Percentiles rank a stretch among this genome's conserved stretches.
These are phyloP conservation scores for Fusarium neocosmosporiellum DNA, from an alignment of 2,329 filamentous ascomycete species.

Conservation along the genomic window DNA sequence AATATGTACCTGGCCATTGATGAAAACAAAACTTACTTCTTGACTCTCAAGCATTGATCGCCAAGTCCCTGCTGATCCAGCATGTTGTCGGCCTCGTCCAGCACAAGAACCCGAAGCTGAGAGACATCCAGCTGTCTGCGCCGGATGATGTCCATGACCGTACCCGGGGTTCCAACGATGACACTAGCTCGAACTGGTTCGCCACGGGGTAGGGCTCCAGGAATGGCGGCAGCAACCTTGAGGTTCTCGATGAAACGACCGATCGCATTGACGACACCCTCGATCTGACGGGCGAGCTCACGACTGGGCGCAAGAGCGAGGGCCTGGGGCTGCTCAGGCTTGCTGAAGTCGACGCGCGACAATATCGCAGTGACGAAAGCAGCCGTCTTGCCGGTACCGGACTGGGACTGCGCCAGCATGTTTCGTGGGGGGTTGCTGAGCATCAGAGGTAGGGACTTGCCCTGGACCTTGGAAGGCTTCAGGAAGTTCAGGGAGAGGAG, in stretches of 20 bases:
- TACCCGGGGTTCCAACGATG: slow-evolving; percentile 93
- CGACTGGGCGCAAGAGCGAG: slow-evolving; percentile 91
- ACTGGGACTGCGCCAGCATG: slow-evolving; percentile 99
- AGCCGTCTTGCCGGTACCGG: slow-evolving; percentile 96
- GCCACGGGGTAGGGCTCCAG: slow-evolving; percentile 77
- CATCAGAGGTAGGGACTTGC: slow-evolving; percentile 90
- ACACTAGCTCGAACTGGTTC: slow-evolving; percentile 79
- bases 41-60: slow-evolving; percentile 93
- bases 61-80: slow-evolving; percentile 94
- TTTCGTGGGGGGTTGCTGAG: slow-evolving; percentile 88
- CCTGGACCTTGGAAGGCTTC: slow-evolving; percentile 98
- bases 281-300: slow-evolving; percentile 94
- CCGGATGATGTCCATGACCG: slow-evolving; percentile 87
- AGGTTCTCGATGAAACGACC: slow-evolving; percentile 85
- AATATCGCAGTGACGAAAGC: slow-evolving; percentile 95
- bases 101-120: slow-evolving; percentile 82
- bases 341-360: slow-evolving; percentile 81
- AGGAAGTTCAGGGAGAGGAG: slow-evolving; percentile 86
- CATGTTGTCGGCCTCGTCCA: slow-evolving; percentile 99
- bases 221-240: slow-evolving; percentile 83
- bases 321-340: slow-evolving; percentile 80
- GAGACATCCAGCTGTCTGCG: slow-evolving; percentile 78
- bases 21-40: slow-evolving; percentile 66
- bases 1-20: background rate
- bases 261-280: slow-evolving; percentile 85